These are phyloP conservation scores for Allantophomopsis lycopodina DNA, from an alignment of 2,329 filamentous ascomycete species.

Conservation along the genomic window DNA sequence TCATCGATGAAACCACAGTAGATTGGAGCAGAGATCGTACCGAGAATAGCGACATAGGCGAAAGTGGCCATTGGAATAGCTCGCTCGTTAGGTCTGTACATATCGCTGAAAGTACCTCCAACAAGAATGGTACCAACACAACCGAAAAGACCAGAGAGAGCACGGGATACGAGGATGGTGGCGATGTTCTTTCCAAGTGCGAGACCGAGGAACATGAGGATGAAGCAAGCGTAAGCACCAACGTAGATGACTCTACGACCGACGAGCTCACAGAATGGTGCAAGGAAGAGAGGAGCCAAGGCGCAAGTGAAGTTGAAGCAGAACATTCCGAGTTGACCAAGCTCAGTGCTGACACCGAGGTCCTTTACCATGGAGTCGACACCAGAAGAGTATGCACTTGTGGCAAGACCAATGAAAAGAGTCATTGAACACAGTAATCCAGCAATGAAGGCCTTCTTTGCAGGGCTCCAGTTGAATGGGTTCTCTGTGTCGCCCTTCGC, in stretches of 20 bases:
- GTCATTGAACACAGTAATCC: slow-evolving; percentile 35
- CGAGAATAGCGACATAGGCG: slow-evolving; percentile 59
- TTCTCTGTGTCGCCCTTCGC: slow-evolving; percentile 30
- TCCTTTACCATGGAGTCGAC: slow-evolving; percentile 30
- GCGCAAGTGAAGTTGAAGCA: slow-evolving; percentile 67
- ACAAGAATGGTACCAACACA: slow-evolving; percentile 60
- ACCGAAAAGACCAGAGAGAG: slow-evolving; percentile 57
- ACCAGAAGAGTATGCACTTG: slow-evolving; percentile 35
- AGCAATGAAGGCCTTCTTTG: slow-evolving; percentile 29
- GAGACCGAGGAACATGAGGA: slow-evolving; percentile 36
- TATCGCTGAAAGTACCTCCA: slow-evolving; percentile 78
- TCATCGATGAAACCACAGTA: slow-evolving; percentile 44
- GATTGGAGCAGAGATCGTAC: slow-evolving; percentile 59
- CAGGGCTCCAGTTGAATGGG: slow-evolving; percentile 34
- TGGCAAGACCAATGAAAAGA: slow-evolving; percentile 37
- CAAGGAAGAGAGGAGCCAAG: slow-evolving; percentile 73
- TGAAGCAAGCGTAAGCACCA: slow-evolving; percentile 31
- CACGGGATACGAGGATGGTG: slow-evolving; percentile 55
- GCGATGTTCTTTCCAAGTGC: slow-evolving; percentile 60
- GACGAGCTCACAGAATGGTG: slow-evolving; percentile 77
- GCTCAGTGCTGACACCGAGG: slow-evolving; percentile 23
- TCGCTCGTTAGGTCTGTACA: slow-evolving; percentile 62
- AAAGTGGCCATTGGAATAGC: slow-evolving; percentile 86
- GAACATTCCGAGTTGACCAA: slow-evolving; percentile 43
- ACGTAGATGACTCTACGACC: slow-evolving; percentile 73